A percentile compares a stretch with the other conserved stretches of the same genome.
phyloP scores from a whole-genome alignment of 139 green algal genomes.

The Haematococcus lacustris region DNA sequence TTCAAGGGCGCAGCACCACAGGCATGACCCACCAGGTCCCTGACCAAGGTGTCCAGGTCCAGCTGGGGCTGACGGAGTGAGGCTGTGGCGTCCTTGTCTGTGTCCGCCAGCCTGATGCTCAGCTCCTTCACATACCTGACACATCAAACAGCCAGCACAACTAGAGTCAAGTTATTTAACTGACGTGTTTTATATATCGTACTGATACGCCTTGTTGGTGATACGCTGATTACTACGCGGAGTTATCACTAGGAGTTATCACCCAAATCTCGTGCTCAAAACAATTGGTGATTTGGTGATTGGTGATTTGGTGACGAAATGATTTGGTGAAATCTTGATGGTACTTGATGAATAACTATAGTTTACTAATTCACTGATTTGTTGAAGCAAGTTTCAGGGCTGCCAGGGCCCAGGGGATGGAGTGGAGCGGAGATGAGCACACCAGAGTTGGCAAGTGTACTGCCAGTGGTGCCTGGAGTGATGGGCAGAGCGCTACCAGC shows the following conservation, averaged over 20 bases:
- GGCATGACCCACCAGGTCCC: conserved; percentile 28
- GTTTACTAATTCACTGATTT: too few species aligned
- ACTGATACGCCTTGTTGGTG: too few species aligned
- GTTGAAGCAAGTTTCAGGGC: background rate
- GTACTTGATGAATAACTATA: too few species aligned
- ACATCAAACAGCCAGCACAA: background rate
- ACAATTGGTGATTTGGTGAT: too few species aligned
- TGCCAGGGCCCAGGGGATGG: background rate
- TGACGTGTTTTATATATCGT: too few species aligned
- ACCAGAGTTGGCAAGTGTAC: background rate
- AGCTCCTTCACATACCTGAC: conserved; percentile 50
- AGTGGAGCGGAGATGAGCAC: background rate
- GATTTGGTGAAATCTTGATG: too few species aligned
- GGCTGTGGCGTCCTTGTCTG: background rate
- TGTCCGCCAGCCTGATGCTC: conserved; percentile 26
- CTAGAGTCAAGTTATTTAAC: too few species aligned
- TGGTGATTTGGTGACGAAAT: too few species aligned
- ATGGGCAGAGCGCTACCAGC: background rate
- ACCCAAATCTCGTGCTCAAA: too few species aligned
- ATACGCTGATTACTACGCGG: too few species aligned
- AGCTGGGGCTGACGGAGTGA: background rate
- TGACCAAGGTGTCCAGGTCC: conserved; percentile 24
- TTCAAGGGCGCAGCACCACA: too few species aligned
- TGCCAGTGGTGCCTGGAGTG: background rate
- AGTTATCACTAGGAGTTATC: too few species aligned